Conservation (phyloP, 495 filamentous ascomycete species). For the Penicillium argentinense region DNA sequence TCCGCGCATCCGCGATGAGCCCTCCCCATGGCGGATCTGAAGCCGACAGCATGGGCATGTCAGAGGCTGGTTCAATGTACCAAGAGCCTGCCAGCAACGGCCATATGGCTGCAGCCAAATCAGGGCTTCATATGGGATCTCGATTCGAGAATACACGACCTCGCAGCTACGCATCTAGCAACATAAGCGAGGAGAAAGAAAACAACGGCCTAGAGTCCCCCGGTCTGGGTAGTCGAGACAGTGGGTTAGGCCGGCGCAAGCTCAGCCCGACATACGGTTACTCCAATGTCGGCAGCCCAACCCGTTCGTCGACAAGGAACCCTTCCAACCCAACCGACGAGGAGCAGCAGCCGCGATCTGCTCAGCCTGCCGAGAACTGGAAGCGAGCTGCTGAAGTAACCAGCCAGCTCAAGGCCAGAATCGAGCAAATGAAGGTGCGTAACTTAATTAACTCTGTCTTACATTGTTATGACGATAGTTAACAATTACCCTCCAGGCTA, state of each 20-base stretch:
- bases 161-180: constrained; percentile 66
- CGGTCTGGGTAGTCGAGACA: constrained; percentile 32
- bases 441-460: neutral
- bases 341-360: constrained; percentile 32
- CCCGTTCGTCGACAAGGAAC: constrained; percentile 39
- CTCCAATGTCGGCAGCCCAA: constrained; percentile 59
- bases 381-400: constrained; percentile 98
- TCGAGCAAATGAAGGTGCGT: constrained; percentile 82
- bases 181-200: constrained; percentile 81
- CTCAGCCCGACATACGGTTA: constrained; percentile 49
- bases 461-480: neutral
- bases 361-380: constrained; percentile 85
- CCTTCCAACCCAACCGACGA: constrained; percentile 39
- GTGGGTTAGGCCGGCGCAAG: constrained; percentile 42
- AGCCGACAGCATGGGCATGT: constrained; percentile 32
- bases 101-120: constrained; percentile 29
- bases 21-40: constrained; percentile 37
- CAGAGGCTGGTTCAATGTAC: constrained; percentile 35
- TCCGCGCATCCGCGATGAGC: constrained; percentile 44
- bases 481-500: constrained; percentile 28
- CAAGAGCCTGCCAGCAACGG: constrained; percentile 35
- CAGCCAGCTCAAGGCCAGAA: constrained; percentile 91
- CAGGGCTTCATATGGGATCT: constrained; percentile 37
- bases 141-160: constrained; percentile 44
- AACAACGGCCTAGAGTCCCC: constrained; percentile 54